Evolutionary conservation across 2,329 filamentous ascomycete species (phyloP).

Genomic region (Diaporthe sp.): DNA sequence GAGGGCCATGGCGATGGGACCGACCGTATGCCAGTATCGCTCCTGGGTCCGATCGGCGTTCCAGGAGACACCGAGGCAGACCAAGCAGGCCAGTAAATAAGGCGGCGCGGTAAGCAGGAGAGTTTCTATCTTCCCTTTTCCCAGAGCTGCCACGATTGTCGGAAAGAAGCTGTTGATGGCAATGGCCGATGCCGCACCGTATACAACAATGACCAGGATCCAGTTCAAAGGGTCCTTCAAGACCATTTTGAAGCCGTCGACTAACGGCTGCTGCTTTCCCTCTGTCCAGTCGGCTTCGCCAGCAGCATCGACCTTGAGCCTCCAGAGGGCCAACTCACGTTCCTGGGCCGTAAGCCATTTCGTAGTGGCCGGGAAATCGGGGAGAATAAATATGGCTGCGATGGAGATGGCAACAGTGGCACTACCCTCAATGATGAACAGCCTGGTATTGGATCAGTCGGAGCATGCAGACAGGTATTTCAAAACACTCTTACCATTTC

Average conservation of each 20-base stretch:
- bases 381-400: slow-evolving; percentile 40
- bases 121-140: background rate
- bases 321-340: slow-evolving; percentile 5
- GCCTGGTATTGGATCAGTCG: slow-evolving; percentile 7
- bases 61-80: slow-evolving; percentile 34
- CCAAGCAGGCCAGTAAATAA: slow-evolving; percentile 9
- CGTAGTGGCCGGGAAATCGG: slow-evolving; percentile 21
- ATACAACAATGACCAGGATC: slow-evolving; percentile 43
- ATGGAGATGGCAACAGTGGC: slow-evolving; percentile 49
- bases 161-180: slow-evolving; percentile 46
- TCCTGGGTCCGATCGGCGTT: slow-evolving; percentile 39
- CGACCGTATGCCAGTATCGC: slow-evolving; percentile 41
- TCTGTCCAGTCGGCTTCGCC: slow-evolving; percentile 46
- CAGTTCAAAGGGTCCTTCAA: slow-evolving; percentile 44
- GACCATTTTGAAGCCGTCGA: slow-evolving; percentile 43
- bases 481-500: slow-evolving; percentile 48
- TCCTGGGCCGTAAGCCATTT: slow-evolving; percentile 20
- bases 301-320: slow-evolving; percentile 19
- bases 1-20: slow-evolving; percentile 36
- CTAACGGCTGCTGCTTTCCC: slow-evolving; percentile 40
- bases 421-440: slow-evolving; percentile 48
- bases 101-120: slow-evolving; percentile 28
- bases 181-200: slow-evolving; percentile 43
- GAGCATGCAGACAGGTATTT: background rate
- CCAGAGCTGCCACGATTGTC: slow-evolving; percentile 38